Evolutionary conservation across 2,329 filamentous ascomycete genomes (phyloP).

Genomic region (Botryotinia globosa): DNA sequence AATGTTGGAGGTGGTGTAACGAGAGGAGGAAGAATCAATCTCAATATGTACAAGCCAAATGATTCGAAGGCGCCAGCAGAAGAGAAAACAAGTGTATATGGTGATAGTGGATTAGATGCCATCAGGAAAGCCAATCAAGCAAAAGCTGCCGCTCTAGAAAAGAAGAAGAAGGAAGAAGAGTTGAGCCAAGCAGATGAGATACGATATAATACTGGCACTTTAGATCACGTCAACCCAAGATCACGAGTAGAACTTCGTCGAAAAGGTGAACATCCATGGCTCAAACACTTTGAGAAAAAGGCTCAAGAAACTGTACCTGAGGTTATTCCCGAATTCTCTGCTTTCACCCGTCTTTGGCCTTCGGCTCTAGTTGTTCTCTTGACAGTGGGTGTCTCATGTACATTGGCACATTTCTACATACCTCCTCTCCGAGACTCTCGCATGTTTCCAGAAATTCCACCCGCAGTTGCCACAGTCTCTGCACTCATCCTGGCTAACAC

Average conservation of each 20-base stretch:
- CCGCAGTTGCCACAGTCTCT: slow-evolving; percentile 62
- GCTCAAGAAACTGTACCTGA: slow-evolving; percentile 50
- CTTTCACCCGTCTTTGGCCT: slow-evolving; percentile 55
- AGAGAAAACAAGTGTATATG: slow-evolving; percentile 51
- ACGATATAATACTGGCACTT: slow-evolving; percentile 32
- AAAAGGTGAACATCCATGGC: slow-evolving; percentile 32
- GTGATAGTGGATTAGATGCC: slow-evolving; percentile 54
- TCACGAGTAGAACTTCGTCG: slow-evolving; percentile 33
- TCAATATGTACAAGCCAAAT: slow-evolving; percentile 8
- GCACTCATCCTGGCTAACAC: slow-evolving; percentile 60
- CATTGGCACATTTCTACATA: slow-evolving; percentile 50
- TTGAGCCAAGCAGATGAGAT: slow-evolving; percentile 44
- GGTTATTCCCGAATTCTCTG: slow-evolving; percentile 50
- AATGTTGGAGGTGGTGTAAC: slow-evolving; percentile 26
- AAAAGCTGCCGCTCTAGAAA: slow-evolving; percentile 46
- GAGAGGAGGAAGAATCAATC: slow-evolving; percentile 7
- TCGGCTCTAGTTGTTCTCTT: slow-evolving; percentile 49
- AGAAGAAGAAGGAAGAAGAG: slow-evolving; percentile 41
- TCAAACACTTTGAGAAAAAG: slow-evolving; percentile 40
- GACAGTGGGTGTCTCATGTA: slow-evolving; percentile 45
- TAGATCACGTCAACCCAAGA: slow-evolving; percentile 26
- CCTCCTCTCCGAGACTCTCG: slow-evolving; percentile 49
- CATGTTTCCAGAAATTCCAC: slow-evolving; percentile 58
- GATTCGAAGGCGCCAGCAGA: not conserved
- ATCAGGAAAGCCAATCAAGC: slow-evolving; percentile 54